Evolutionary conservation across 1,284 basidiomycete species (phyloP).

Genomic region (Ganoderma meredithae): DNA sequence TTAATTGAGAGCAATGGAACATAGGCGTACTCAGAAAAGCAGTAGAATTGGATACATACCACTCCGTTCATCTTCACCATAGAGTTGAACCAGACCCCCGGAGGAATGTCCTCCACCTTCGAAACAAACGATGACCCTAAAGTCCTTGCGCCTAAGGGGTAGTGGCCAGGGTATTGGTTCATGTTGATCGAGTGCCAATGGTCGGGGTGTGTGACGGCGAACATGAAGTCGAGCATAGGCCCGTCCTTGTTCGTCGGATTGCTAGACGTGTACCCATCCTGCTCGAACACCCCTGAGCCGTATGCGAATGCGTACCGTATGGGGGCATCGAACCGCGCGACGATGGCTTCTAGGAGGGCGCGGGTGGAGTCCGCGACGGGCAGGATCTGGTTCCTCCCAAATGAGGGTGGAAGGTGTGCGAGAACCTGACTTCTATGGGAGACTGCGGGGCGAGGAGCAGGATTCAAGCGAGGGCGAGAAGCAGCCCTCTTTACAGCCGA

Average conservation of each 20-base stretch:
- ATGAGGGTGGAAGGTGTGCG: constrained; percentile 68
- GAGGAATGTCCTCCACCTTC: constrained; percentile 80
- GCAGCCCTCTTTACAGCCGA: constrained; percentile 41
- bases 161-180: constrained; percentile 89
- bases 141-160: constrained; percentile 84
- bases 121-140: constrained; percentile 84
- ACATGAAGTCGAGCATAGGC: constrained; percentile 95
- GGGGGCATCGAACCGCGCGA: constrained; percentile 81
- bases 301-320: constrained; percentile 95
- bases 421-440: constrained; percentile 52
- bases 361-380: constrained; percentile 80
- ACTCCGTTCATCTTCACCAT: constrained; percentile 85
- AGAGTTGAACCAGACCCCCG: constrained; percentile 96
- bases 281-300: constrained; percentile 93
- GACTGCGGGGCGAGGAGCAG: constrained; percentile 60
- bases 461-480: constrained; percentile 49
- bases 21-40: not conserved
- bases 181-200: constrained; percentile 98
- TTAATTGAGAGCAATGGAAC: constrained; percentile 18
- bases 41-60: constrained; percentile 57
- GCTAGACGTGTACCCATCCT: constrained; percentile 69
- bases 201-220: constrained; percentile 90
- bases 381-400: constrained; percentile 84
- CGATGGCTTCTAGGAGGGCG: constrained; percentile 78
- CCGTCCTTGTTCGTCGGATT: constrained; percentile 42